These are phyloP conservation scores for Puccinia triticina DNA, from an alignment of 1,284 basidiomycete species.

Conservation along the genomic window DNA sequence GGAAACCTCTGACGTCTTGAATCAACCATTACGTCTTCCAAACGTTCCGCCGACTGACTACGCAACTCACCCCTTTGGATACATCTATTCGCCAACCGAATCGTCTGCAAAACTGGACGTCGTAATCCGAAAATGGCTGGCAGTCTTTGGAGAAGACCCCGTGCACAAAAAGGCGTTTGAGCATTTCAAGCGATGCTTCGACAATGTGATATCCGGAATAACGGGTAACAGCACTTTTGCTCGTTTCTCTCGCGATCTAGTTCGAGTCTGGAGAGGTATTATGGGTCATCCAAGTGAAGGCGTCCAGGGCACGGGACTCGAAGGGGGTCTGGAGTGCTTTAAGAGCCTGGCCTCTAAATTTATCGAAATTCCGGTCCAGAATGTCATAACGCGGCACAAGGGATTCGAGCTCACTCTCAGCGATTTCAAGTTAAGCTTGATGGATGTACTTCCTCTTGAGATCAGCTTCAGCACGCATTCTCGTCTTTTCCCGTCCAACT, in stretches of 20 bases:
- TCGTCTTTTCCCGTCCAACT: conserved; percentile 27
- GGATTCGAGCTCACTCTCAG: conserved; percentile 2
- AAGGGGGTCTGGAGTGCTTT: conserved; percentile 37
- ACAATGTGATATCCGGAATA: conserved; percentile 34
- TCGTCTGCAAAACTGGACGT: conserved; percentile 18
- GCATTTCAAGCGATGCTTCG: conserved; percentile 25
- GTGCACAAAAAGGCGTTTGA: conserved; percentile 31
- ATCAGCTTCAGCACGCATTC: conserved; percentile 45
- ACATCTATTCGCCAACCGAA: conserved; percentile 46
- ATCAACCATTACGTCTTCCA: conserved; percentile 5
- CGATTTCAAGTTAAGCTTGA: conserved; percentile 8
- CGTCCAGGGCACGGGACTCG: conserved; percentile 34
- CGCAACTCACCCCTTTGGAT: conserved; percentile 35
- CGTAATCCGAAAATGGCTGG: conserved; percentile 33
- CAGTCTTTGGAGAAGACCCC: conserved; percentile 3
- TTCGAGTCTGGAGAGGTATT: conserved; percentile 45
- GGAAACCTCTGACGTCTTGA: conserved; percentile 18
- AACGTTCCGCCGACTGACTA: conserved; percentile 25
- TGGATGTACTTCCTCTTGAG: conserved; percentile 31
- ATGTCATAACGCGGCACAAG: background rate
- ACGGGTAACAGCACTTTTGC: conserved; percentile 47
- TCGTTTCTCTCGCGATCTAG: conserved; percentile 46
- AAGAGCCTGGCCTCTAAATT: conserved; percentile 26
- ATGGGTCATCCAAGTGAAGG: conserved; percentile 31
- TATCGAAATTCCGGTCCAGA: conserved; percentile 25